Evolutionary conservation across 2,329 filamentous ascomycete genomes (phyloP), one percentile per base, ranked within the genome.

Genomic region (Monilinia vaccinii-corymbosi): DNA sequence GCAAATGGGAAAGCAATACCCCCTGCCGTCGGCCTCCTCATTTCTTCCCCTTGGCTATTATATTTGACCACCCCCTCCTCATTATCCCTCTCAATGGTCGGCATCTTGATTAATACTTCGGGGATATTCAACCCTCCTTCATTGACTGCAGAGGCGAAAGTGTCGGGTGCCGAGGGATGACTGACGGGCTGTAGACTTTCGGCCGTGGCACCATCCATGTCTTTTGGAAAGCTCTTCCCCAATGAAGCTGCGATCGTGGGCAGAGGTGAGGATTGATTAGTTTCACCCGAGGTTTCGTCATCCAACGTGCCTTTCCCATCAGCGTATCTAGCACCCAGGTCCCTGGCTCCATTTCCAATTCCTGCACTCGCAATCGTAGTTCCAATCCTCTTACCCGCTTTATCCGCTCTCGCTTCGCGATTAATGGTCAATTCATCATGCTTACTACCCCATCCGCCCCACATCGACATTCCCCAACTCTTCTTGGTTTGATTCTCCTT

Each of bases 361-460:
- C 68, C 72, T 1, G 69, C 71, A 5, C 72, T 75, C 1, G 75
- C 74, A 8, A 68, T 67, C 28, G 68, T 64, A 13, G 63, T 68
- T 25, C 68, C 67, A 0, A 73, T 67, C 3, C 72, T 67, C 60
- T 74, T 73, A 2, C 78, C 77, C 0, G 79, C 78, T 60, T 74
- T 73, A 2, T 78, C 77, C 0, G 79, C 78, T 64, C 79, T 78
- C 56, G 80, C 72, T 70, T 86, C 82, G 4, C 82, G 76, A 50
- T 78, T 75, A 4, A 95, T 79, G 0, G 88, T 88, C 63, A 79
- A 79, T 72, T 93, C 82, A 70, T 97, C 94, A 70, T 97, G 91
- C 71, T 89, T 95, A 49, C 87, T 92, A 16, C 90, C 91, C 88
- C 91, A 95, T 1, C 87, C 78, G 53, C 85, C 88, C 93, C 93